A percentile compares a stretch with the other conserved stretches of the same genome.
These are phyloP conservation scores for Tetracentron sinense DNA, from an alignment of 164 flowering plant genomes.

Conservation along the genomic window DNA sequence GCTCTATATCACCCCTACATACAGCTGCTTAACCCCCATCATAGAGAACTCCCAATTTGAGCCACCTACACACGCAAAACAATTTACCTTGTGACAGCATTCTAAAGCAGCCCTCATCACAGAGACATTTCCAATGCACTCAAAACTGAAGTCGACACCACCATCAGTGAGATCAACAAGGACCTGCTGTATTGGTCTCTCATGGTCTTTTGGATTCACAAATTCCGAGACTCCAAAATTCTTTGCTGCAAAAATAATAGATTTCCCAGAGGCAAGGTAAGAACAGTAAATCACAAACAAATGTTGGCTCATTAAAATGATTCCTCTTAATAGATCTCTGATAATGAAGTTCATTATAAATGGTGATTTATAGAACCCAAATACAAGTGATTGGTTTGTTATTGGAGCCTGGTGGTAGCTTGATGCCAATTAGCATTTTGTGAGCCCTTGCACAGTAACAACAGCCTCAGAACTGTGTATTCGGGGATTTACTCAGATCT, in stretches of 20 bases:
- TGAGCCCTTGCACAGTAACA: no score
- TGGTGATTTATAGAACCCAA: no score
- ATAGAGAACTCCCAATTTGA: neutral
- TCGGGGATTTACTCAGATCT: no score
- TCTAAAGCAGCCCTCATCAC: constrained; percentile 97
- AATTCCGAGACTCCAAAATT: constrained; percentile 92
- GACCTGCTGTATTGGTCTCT: constrained; percentile 89
- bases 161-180: constrained; percentile 93
- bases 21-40: neutral
- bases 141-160: constrained; percentile 99
- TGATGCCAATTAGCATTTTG: no score
- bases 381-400: no score
- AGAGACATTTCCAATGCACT: constrained; percentile 93
- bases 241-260: constrained; percentile 56
- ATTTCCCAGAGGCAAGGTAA: neutral
- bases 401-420: no score
- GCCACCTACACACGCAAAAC: neutral
- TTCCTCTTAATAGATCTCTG: neutral
- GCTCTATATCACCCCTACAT: no score
- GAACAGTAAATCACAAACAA: neutral
- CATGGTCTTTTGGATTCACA: constrained; percentile 90
- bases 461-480: no score
- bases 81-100: constrained; percentile 94
- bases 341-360: no score
- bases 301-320: neutral